These are phyloP conservation scores for Tympanopsis confertula DNA, from an alignment of 2,329 filamentous ascomycete genomes.

Conservation along the genomic window DNA sequence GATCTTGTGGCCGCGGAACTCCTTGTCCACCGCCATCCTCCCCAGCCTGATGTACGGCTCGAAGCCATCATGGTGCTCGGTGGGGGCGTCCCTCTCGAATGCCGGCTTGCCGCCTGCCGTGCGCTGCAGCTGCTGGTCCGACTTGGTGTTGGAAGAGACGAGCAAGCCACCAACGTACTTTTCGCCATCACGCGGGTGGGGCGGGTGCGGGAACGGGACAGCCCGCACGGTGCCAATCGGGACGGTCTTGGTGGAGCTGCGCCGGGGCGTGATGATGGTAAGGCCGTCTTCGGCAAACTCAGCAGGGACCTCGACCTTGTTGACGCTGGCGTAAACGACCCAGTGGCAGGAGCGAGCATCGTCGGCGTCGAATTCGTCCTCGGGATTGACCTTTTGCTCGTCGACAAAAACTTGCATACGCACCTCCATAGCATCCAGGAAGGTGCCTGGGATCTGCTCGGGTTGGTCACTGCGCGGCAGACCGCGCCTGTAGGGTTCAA, in stretches of 20 bases:
- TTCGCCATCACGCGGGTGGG: conserved; percentile 41
- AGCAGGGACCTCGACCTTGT: conserved; percentile 28
- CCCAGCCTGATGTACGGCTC: background rate
- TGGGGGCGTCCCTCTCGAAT: conserved; percentile 7
- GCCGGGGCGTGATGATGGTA: conserved; percentile 25
- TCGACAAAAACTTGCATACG: background rate
- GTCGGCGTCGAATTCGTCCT: background rate
- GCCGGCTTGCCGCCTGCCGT: conserved; percentile 6
- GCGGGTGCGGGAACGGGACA: conserved; percentile 12
- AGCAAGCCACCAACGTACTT: conserved; percentile 33
- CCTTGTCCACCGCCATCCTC: background rate
- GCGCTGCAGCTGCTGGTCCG: conserved; percentile 6
- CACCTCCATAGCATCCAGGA: background rate
- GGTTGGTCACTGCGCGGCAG: conserved; percentile 29
- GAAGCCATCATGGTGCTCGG: conserved; percentile 33
- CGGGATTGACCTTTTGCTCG: background rate
- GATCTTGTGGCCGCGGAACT: background rate
- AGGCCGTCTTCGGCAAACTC: conserved; percentile 8
- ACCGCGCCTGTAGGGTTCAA: conserved; percentile 32
- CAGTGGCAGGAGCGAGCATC: background rate
- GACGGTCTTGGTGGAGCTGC: conserved; percentile 25
- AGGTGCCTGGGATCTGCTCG: conserved; percentile 26
- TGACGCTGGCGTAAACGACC: conserved; percentile 21
- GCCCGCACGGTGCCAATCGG: background rate
- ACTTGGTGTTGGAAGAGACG: conserved; percentile 13